Evolutionary conservation across 2,329 filamentous ascomycete species (phyloP), one percentile per base, ranked within the genome.

Genomic region (Anisogramma anomala): DNA sequence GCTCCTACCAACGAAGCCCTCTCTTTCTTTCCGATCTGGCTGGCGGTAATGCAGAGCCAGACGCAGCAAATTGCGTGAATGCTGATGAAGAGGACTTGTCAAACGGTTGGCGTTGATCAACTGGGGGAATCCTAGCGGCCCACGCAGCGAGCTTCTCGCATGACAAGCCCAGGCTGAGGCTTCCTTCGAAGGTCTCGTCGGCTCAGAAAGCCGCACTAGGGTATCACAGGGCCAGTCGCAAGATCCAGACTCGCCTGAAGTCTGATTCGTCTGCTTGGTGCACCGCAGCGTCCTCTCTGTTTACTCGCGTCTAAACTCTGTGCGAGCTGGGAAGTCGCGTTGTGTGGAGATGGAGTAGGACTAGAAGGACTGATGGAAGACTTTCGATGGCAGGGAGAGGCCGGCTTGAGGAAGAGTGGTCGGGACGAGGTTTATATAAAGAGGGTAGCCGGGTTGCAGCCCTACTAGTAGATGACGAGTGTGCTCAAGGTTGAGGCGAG

Each of bases 171-270:
- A 46, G 42, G 36, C 39, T n/a, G n/a, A n/a, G n/a, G n/a, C n/a
- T n/a, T n/a, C n/a, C n/a, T 44, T 46, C 31, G 45, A 48, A 41
- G 41, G 38, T 43, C 30, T 41, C 39, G 34, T 58, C 51, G 54
- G 55, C 54, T 55, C 51, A 55, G 53, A 56, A 62, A 61, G 57
- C 61, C 58, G 56, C 59, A 61, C 59, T 59, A 63, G 57, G 60
- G 61, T 59, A 55, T 59, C 54, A 54, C 54, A 49, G 58, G 49
- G 30, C 39, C 38, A 47, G 42, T 47, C 38, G 42, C 38, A 47
- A 45, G 42, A 23, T 39, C 33, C 42, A 28, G 44, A 46, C 30
- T 41, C 33, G 20, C 37, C 41, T 41, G 44, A 37, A 31, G 41
- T 39, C 33, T 30, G 33, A 41, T 35, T 34, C 44, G 30, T 30